Evolutionary conservation across 176 grass and related monocot species (phyloP), one percentile per base, ranked within the genome.

Genomic region (Chrysopogon serrulatus): DNA sequence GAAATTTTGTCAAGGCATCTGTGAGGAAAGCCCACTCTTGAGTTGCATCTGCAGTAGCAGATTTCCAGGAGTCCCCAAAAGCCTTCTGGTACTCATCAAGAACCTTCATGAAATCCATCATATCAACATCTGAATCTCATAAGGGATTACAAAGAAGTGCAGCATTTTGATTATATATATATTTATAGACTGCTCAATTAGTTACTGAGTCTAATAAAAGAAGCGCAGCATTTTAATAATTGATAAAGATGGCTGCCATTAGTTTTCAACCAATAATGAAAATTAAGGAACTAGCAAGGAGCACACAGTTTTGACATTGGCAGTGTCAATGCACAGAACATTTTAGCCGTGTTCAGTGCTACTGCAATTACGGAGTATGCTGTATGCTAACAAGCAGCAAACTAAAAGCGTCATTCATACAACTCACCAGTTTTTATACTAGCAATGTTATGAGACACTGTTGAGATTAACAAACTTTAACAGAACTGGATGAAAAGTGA

Each of bases 71-170:
- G 61, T 99, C 93, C 51, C 93, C 96, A 90, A 93, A 98, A 86
- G 89, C 68, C 82, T 99, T 99, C 79, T 96, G 93, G 88, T 99
- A 99, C 89, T 99, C 97, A 79, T 99, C 97, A 76, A 99, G 87
- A 49, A 99, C 93, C 97, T 99, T 83, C 79, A 93, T 31, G 64
- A 71, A 80, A 82, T 79, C 32, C 3, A 71, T 54, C 41, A 24
- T 59, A 76, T 70, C 21, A 21, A 64, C 30, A 53, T 75, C 16
- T 64, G 43, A 51, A 67, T 70, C 43, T 62, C 33, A 68, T 1
- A 56, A 73, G 34, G 33, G 34, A 73, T 11, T 56, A 18, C 19
- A 10, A 62, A n/a, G n/a, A n/a, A 31, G 2, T 48, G 60, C 45
- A 81, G 14, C 31, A 37, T 39, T 44, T 56, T 42, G 34, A 60